These are phyloP conservation scores for Podila clonocystis DNA, from an alignment of 192 early-diverging fungal genomes.

Conservation along the genomic window DNA sequence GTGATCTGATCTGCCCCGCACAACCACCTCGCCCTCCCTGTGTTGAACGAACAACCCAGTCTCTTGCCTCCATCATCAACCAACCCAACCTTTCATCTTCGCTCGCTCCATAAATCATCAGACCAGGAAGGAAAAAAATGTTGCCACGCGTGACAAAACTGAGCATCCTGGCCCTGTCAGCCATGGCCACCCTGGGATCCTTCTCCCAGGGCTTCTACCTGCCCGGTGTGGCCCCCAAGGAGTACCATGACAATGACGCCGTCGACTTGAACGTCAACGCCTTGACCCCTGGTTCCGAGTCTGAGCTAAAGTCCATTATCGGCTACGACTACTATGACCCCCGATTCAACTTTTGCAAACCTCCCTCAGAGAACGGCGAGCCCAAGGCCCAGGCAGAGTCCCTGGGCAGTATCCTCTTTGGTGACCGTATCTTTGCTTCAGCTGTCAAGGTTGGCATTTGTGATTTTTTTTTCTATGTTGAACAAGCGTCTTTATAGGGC, in stretches of 20 bases:
- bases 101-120: background rate
- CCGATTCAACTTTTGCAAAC: constrained; percentile 88
- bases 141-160: background rate
- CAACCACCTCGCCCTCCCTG: no score
- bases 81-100: background rate
- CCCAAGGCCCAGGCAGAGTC: constrained; percentile 77
- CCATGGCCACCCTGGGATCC: background rate
- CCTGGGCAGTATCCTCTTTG: constrained; percentile 95
- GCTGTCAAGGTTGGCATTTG: constrained; percentile 71
- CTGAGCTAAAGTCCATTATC: constrained; percentile 77
- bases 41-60: background rate
- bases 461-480: background rate
- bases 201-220: constrained; percentile 81
- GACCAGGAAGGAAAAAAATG: background rate
- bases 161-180: constrained; percentile 1
- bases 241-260: constrained; percentile 73
- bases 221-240: constrained; percentile 91
- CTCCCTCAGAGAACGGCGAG: constrained; percentile 57
- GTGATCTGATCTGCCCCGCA: no score
- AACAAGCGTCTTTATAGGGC: no score
- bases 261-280: constrained; percentile 90
- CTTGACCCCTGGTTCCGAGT: constrained; percentile 75
- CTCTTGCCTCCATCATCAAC: background rate
- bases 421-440: constrained; percentile 90
- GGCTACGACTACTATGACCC: constrained; percentile 92